Conservation (phyloP, 257 asterid species). For the Nicotiana noctiflora region DNA sequence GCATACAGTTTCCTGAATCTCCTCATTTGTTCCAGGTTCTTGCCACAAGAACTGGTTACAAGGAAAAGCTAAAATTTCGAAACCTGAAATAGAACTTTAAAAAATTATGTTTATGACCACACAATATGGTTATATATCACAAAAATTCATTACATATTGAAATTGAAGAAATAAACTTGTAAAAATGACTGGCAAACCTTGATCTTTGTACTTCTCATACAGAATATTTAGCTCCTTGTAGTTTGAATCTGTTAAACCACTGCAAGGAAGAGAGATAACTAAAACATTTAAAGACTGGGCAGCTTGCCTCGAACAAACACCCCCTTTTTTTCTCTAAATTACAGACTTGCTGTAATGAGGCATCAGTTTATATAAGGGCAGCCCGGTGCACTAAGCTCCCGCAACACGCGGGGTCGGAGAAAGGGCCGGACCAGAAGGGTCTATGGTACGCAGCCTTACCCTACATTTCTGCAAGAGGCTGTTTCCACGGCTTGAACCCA, state of each 20-base stretch:
- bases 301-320: neutral
- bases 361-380: neutral
- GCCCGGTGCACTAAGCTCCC: too few species aligned
- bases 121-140: neutral
- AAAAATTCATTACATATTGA: neutral
- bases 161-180: slow-evolving; percentile 3
- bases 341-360: neutral
- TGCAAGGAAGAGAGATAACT: slow-evolving; percentile 5
- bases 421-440: too few species aligned
- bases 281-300: neutral
- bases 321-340: neutral
- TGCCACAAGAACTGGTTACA: slow-evolving; percentile 86
- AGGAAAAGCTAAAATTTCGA: slow-evolving; percentile 88
- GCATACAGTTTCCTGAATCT: slow-evolving; percentile 70
- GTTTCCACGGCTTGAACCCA: too few species aligned
- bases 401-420: too few species aligned
- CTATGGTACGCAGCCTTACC: too few species aligned
- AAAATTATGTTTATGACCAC: neutral
- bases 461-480: too few species aligned
- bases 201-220: slow-evolving; percentile 67
- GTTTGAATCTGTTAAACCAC: slow-evolving; percentile 75
- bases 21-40: slow-evolving; percentile 83
- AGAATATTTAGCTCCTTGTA: slow-evolving; percentile 70
- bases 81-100: slow-evolving; percentile 31
- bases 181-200: slow-evolving; percentile 34